Evolutionary conservation across 257 asterid species (phyloP), one percentile per base, ranked within the genome.

Genomic region (Nicotiana otophora): DNA sequence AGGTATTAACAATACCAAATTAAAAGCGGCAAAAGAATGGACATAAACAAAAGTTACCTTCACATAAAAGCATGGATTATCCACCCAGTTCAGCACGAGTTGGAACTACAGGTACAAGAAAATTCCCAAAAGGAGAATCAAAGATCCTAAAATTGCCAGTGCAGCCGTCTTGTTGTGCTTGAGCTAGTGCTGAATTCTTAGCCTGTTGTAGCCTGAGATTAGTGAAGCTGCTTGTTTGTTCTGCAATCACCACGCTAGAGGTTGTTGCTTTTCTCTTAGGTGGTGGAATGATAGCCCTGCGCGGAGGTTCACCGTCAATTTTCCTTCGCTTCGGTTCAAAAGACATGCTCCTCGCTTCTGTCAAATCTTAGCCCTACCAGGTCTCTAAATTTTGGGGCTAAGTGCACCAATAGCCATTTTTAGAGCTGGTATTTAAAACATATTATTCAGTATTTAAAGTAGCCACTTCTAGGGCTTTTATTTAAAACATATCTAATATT

Each of bases 41-140:
- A 57, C 7, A 57, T 57, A 57, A 57, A 57, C 4, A 57, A 42
- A 42, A 53, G 19, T 42, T n/a, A 42, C 79, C 60, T 48, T 74
- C 7, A 74, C 79, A 3, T 10, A 14, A 63, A 63, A 30, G 57
- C 28, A 77, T 3, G 36, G 64, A 48, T 61, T 88, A 91, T 77
- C 83, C 86, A 19, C 89, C 89, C 42, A 92, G 91, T 26, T 94
- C 95, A 34, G 91, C 88, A 48, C 90, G 92, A 74, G 97, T 90
- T 81, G 97, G 98, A 85, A 91, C 86, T 16, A 92, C 97, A 0
- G 97, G 97, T 74, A 94, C 93, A 9, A 94, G 95, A 87, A 85
- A 91, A 87, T 94, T 94, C 76, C 95, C 97, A 86, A 65, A 91
- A 7, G 88, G 88, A 10, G 97, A 94, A 81, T 94, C 94, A 6